A percentile compares a stretch with the other conserved stretches of the same genome.
Evolutionary conservation across 2,329 filamentous ascomycete genomes (phyloP).

Genomic region (Venturia nashicola): DNA sequence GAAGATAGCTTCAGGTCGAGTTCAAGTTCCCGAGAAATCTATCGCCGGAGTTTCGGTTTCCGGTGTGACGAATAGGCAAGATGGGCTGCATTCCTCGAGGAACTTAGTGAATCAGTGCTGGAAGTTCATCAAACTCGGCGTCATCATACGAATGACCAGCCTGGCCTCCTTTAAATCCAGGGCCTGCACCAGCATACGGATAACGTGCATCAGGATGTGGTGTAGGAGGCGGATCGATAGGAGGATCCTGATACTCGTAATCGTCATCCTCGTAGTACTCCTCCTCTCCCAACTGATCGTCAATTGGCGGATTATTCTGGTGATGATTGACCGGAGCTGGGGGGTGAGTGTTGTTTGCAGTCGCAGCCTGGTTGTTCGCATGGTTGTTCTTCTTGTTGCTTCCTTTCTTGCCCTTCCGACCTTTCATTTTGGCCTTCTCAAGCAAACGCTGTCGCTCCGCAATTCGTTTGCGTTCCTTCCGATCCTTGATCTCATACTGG

Average conservation of each 20-base stretch:
- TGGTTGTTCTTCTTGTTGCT: conserved; percentile 38
- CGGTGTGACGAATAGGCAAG: not conserved
- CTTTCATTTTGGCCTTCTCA: conserved; percentile 91
- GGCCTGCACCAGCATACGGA: not conserved
- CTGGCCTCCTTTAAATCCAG: not conserved
- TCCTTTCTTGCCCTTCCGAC: conserved; percentile 75
- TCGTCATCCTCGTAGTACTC: conserved; percentile 9
- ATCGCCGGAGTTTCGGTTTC: too few species aligned
- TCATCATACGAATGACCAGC: not conserved
- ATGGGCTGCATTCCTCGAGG: not conserved
- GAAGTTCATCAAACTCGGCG: not conserved
- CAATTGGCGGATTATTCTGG: not conserved
- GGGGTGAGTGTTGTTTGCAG: not conserved
- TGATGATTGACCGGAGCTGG: not conserved
- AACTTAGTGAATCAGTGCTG: not conserved
- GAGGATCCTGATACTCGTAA: conserved; percentile 8
- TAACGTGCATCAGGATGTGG: not conserved
- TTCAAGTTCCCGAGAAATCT: not conserved
- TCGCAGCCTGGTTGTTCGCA: not conserved
- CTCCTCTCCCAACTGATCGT: conserved; percentile 1
- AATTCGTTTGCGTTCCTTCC: conserved; percentile 67
- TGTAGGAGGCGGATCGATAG: not conserved
- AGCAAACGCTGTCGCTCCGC: conserved; percentile 75
- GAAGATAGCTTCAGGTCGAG: not conserved
- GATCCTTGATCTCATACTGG: conserved; percentile 89